These are phyloP conservation scores for Magnolia sinica DNA, from an alignment of 164 flowering plant genomes.

Conservation along the genomic window DNA sequence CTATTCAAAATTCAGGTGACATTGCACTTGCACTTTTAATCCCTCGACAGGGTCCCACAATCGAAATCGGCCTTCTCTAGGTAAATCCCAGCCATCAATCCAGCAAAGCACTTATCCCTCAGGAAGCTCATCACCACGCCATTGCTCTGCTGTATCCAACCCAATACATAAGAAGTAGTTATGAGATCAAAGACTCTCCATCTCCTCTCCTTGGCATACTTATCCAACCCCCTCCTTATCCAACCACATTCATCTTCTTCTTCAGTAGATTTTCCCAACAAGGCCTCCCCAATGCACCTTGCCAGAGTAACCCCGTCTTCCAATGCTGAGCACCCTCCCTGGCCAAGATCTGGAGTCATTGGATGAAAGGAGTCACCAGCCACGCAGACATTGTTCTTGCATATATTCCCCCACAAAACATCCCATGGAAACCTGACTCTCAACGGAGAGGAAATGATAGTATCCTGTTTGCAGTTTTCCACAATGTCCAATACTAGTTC, in stretches of 20 bases:
- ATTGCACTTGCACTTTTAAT: background rate
- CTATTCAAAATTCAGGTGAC: no score
- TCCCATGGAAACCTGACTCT: conserved; percentile 38
- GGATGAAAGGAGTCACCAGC: conserved; percentile 64
- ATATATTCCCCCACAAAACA: conserved; percentile 33
- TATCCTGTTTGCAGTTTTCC: conserved; percentile 22
- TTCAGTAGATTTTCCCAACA: background rate
- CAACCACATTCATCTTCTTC: conserved; percentile 43
- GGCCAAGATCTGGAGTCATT: conserved; percentile 41
- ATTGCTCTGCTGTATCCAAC: conserved; percentile 13
- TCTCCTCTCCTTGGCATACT: conserved; percentile 15
- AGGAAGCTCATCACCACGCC: conserved; percentile 13
- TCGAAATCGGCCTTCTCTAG: conserved; percentile 24
- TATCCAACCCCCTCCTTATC: conserved; percentile 11
- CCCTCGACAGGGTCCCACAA: conserved; percentile 1
- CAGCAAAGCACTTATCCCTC: conserved; percentile 16
- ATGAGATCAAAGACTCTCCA: conserved; percentile 14
- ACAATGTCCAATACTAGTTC: conserved; percentile 18
- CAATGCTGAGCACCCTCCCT: conserved; percentile 14
- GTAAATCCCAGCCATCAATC: background rate
- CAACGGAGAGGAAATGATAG: conserved; percentile 24
- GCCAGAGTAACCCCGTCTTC: conserved; percentile 14
- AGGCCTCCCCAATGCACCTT: conserved; percentile 16
- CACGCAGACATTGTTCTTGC: conserved; percentile 37
- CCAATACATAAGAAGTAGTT: conserved; percentile 13